A percentile compares a stretch with the other conserved stretches of the same genome.
Evolutionary conservation across 768 basidiomycete genomes (phyloP).

Genomic region (Albatrellus ellisii): DNA sequence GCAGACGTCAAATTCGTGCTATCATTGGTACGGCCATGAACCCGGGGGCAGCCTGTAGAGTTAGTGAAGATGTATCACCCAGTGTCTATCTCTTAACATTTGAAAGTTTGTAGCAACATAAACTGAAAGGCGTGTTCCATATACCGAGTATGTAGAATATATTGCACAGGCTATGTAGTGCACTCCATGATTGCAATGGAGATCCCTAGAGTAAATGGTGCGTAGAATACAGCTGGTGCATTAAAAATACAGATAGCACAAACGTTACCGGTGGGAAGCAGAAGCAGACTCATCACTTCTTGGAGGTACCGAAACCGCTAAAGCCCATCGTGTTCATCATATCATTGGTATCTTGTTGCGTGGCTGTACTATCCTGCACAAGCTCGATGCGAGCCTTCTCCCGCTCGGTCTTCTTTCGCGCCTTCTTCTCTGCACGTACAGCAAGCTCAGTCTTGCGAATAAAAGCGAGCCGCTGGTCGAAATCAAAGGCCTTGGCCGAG

Average conservation of each 20-base stretch:
- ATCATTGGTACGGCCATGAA: slow-evolving; percentile 45
- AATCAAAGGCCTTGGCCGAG: slow-evolving; percentile 85
- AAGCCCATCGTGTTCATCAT: slow-evolving; percentile 87
- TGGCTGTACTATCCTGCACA: slow-evolving; percentile 33
- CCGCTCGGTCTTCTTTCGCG: slow-evolving; percentile 67
- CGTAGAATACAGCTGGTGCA: no score
- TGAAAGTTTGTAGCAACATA: no score
- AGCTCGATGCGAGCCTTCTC: slow-evolving; percentile 58
- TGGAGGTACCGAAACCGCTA: slow-evolving; percentile 77
- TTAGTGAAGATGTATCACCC: no score
- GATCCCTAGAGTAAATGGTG: no score
- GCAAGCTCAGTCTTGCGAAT: slow-evolving; percentile 62
- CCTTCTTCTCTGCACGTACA: slow-evolving; percentile 60
- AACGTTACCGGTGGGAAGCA: no score
- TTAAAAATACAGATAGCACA: no score
- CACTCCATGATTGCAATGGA: no score
- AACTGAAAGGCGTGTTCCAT: no score
- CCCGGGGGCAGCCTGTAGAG: no score
- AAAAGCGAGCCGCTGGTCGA: slow-evolving; percentile 77
- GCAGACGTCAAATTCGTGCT: slow-evolving; percentile 67
- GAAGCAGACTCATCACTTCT: slow-evolving; percentile 48
- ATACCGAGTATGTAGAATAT: no score
- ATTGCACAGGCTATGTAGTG: no score
- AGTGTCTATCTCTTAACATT: no score
- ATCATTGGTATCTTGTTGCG: slow-evolving; percentile 39